phyloP scores from a whole-genome alignment of 306 rosid species.

The Fragaria vesca region DNA sequence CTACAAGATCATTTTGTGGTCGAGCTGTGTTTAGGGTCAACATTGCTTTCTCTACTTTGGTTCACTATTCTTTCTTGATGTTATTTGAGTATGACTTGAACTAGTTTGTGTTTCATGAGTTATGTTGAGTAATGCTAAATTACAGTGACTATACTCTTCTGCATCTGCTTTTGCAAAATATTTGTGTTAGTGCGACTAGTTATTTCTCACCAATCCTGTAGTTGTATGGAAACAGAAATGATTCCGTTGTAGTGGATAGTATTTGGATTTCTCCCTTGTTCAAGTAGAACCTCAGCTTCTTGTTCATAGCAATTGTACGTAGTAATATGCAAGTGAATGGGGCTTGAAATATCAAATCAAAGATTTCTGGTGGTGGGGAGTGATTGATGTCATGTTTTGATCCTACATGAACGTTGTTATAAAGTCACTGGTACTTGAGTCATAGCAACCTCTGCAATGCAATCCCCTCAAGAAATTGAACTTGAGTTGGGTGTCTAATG shows the following conservation, averaged over 20 bases:
- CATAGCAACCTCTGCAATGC: no score
- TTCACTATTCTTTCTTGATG: no score
- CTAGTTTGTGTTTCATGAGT: background rate
- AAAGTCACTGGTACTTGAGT: no score
- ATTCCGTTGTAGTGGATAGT: background rate
- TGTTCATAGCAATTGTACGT: background rate
- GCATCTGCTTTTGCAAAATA: background rate
- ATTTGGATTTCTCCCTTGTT: background rate
- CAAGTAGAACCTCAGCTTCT: background rate
- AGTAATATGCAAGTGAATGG: background rate
- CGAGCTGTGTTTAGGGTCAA: no score
- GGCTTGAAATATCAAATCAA: background rate
- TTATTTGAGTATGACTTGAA: background rate
- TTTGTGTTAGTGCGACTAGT: background rate
- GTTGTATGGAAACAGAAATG: background rate
- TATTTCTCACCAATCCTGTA: background rate
- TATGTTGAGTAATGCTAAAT: background rate
- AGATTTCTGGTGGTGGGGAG: background rate
- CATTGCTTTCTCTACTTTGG: no score
- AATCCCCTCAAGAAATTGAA: no score
- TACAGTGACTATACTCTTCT: background rate
- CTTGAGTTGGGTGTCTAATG: no score
- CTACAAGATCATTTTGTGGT: no score
- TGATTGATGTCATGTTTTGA: background rate
- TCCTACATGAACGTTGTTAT: background rate